These are phyloP conservation scores for Naganishia onofrii DNA, from an alignment of 768 basidiomycete genomes.

Conservation along the genomic window DNA sequence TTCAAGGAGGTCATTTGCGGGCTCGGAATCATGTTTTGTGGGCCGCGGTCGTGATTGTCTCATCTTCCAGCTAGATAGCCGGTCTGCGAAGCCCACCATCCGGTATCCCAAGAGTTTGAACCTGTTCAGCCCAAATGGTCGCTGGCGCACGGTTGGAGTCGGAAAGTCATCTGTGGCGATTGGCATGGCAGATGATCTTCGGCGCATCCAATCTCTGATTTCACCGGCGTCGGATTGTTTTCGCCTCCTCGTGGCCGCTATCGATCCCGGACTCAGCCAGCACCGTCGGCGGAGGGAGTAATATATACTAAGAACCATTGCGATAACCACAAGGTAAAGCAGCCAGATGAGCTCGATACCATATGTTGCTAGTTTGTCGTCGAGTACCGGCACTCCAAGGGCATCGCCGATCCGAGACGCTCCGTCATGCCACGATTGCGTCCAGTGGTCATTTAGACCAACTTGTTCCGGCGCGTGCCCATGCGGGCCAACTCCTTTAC, in stretches of 20 bases:
- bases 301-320: conserved; percentile 36
- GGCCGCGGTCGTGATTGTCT: background rate
- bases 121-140: conserved; percentile 2
- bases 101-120: conserved; percentile 18
- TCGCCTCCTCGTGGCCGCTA: conserved; percentile 25
- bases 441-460: conserved; percentile 24
- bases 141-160: conserved; percentile 18
- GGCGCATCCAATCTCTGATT: conserved; percentile 18
- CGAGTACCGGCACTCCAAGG: conserved; percentile 26
- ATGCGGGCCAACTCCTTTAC: conserved; percentile 51
- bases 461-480: conserved; percentile 19
- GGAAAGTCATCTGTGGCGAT: conserved; percentile 25
- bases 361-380: conserved; percentile 33
- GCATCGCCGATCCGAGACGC: conserved; percentile 1
- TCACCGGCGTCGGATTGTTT: conserved; percentile 38
- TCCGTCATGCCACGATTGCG: conserved; percentile 18
- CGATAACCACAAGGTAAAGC: conserved; percentile 36
- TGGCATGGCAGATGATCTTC: conserved; percentile 8
- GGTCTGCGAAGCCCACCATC: conserved; percentile 6
- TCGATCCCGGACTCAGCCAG: conserved; percentile 19
- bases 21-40: background rate
- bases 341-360: conserved; percentile 47
- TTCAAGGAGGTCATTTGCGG: conserved; percentile 13
- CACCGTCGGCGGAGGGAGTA: conserved; percentile 34
- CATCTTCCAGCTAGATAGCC: conserved; percentile 1